Percentiles rank a stretch among this genome's conserved stretches.
phyloP scores from a whole-genome alignment of 2,329 filamentous ascomycete species.

The Raffaelea ambrosiae region DNA sequence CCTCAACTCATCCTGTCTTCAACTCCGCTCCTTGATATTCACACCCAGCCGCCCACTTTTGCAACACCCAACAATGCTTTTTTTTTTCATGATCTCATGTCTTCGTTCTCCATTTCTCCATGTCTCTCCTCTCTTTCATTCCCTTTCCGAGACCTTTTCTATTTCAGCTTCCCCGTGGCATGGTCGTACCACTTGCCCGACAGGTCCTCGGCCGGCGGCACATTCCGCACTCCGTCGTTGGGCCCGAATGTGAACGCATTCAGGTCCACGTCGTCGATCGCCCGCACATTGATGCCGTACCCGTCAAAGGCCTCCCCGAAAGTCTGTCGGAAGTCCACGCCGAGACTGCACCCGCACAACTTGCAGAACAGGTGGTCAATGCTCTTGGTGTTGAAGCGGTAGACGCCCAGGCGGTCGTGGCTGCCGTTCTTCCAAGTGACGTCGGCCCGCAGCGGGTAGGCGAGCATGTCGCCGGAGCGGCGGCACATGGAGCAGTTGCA shows the following conservation, averaged over 20 bases:
- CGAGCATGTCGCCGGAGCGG: slow-evolving; percentile 41
- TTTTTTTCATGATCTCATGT: too few species aligned
- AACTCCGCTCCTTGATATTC: too few species aligned
- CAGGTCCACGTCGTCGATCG: slow-evolving; percentile 32
- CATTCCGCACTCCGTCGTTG: slow-evolving; percentile 24
- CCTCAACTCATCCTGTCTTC: too few species aligned
- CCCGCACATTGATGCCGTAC: slow-evolving; percentile 37
- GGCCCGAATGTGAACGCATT: slow-evolving; percentile 26
- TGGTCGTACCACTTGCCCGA: slow-evolving; percentile 20
- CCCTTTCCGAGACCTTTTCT: neutral
- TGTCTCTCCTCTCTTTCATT: slow-evolving; percentile 4
- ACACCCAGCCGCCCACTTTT: too few species aligned
- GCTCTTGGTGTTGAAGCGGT: slow-evolving; percentile 38
- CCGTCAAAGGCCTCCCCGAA: slow-evolving; percentile 15
- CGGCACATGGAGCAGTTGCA: slow-evolving; percentile 48
- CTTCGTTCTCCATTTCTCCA: too few species aligned
- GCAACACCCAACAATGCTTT: too few species aligned
- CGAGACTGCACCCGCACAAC: slow-evolving; percentile 36
- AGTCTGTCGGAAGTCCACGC: slow-evolving; percentile 33
- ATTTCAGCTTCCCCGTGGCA: slow-evolving; percentile 14
- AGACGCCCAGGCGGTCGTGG: slow-evolving; percentile 24
- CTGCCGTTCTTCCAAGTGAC: slow-evolving; percentile 31
- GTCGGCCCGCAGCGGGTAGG: slow-evolving; percentile 31
- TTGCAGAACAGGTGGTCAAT: slow-evolving; percentile 41
- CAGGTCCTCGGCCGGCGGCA: slow-evolving; percentile 26